Base-by-base conservation (phyloP, 192 early-diverging fungal genomes). In the Linnemannia hyalina region DNA sequence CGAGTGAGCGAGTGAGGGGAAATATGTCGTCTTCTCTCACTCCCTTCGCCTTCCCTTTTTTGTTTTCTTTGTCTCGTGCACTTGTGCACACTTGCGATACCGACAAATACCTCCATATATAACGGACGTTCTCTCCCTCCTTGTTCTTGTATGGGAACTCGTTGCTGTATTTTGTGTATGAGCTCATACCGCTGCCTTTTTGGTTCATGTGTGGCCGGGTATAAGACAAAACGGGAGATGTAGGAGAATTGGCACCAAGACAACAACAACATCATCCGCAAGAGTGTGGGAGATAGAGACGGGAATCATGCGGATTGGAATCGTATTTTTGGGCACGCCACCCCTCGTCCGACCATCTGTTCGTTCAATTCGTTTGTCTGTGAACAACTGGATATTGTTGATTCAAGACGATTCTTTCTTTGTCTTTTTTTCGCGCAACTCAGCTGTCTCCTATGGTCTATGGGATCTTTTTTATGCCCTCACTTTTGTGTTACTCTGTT, bases 231-330 rank as follows among this genome's bases (percentile, higher is more conserved):
- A n/a, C 38, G 69, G 69, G 38, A 70, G 69, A 41, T 20, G 35
- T 22, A 42, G 69, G 40, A 70, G 69, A 35, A 42, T 38, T 41
- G 69, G 18, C 44, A 73, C 72, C 60, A 65, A 29, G 60, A 65
- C 60, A 65, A 32, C 29, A 65, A 63, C 57, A 29, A 65, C 29
- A 73, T n/a, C 20, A 73, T 5, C 42, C 26, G 26, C 23, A 73
- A 73, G 29, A 35, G 32, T 32, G 55, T 16, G 54, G 23, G 54
- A 76, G 55, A 76, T 22, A 76, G 22, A 65, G 35, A 76, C 38
- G 20, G 65, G 74, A 70, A 70, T 70, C 38, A 70, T 65, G 60
- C 60, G 60, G 60, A 65, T 65, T 65, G 60, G 60, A 65, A 65
- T 65, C 29, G 26, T 65, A 26, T 8, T 60, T 60, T 65, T 65